phyloP scores from a whole-genome alignment of 2,329 filamentous ascomycete genomes.

The Fusarium mundagurra region DNA sequence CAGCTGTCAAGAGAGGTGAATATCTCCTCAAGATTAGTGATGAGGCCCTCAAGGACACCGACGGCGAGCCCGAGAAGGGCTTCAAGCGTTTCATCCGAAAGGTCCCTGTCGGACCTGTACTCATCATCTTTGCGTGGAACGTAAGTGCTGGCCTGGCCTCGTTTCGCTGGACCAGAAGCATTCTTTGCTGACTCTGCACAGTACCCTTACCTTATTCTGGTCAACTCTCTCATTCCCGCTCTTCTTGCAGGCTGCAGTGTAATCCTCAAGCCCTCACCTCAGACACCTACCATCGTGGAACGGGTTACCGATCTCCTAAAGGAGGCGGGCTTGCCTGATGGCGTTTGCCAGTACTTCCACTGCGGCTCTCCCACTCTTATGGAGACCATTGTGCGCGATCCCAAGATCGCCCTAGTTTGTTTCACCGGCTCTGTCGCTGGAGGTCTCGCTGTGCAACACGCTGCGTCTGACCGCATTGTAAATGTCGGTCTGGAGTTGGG shows the following conservation, averaged over 20 bases:
- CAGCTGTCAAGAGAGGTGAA: conserved; percentile 84
- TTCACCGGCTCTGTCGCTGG: conserved; percentile 94
- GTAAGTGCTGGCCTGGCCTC: conserved; percentile 61
- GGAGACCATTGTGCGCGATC: conserved; percentile 80
- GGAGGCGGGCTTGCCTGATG: conserved; percentile 81
- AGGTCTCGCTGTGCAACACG: conserved; percentile 85
- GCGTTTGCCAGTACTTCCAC: conserved; percentile 93
- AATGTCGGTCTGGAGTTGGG: conserved; percentile 91
- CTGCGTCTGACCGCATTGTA: conserved; percentile 84
- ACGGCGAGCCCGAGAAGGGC: conserved; percentile 84
- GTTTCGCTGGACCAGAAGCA: not conserved
- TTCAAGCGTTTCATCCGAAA: conserved; percentile 93
- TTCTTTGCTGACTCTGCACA: conserved; percentile 48
- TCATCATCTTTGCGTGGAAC: conserved; percentile 96
- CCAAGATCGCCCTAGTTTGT: conserved; percentile 82
- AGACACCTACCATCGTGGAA: conserved; percentile 92
- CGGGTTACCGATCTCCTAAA: conserved; percentile 80
- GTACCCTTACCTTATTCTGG: conserved; percentile 94
- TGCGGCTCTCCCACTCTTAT: conserved; percentile 81
- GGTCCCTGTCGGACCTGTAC: conserved; percentile 84
- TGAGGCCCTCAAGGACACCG: conserved; percentile 80
- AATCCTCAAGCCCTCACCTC: conserved; percentile 93
- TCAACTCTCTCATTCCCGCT: conserved; percentile 94
- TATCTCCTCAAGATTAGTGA: conserved; percentile 87
- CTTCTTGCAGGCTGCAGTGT: conserved; percentile 89